These are phyloP conservation scores for Zygosaccharomyces pseudobailii DNA, from an alignment of 1,139 yeast genomes.

Conservation along the genomic window DNA sequence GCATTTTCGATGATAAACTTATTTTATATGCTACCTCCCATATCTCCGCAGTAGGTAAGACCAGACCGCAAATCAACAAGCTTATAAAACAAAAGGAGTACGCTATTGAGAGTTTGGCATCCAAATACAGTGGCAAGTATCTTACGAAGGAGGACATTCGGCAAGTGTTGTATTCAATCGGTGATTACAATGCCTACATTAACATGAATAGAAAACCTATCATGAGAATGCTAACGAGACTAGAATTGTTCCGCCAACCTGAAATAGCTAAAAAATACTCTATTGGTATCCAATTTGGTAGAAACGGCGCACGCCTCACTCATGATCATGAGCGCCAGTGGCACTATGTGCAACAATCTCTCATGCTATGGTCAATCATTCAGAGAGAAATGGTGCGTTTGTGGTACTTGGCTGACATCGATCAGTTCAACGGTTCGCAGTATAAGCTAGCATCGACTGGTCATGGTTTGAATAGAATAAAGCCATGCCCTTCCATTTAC, in stretches of 20 bases:
- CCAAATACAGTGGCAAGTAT: constrained; percentile 35
- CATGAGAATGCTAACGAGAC: constrained; percentile 49
- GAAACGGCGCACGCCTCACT: constrained; percentile 61
- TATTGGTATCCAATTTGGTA: constrained; percentile 60
- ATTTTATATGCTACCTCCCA: constrained; percentile 60
- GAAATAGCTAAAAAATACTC: constrained; percentile 39
- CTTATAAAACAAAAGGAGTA: constrained; percentile 58
- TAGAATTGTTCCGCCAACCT: constrained; percentile 46
- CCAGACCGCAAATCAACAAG: constrained; percentile 47
- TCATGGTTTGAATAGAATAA: constrained; percentile 69
- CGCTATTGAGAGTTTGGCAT: constrained; percentile 54
- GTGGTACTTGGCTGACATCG: constrained; percentile 70
- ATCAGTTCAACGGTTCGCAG: constrained; percentile 47
- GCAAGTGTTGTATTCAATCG: constrained; percentile 64
- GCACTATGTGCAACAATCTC: constrained; percentile 64
- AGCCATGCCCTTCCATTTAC: constrained; percentile 60
- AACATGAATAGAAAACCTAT: constrained; percentile 63
- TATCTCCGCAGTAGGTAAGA: constrained; percentile 52
- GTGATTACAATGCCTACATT: constrained; percentile 69
- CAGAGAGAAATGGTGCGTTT: constrained; percentile 68
- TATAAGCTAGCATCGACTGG: constrained; percentile 67
- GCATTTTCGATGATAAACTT: constrained; percentile 50
- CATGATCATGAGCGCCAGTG: constrained; percentile 67
- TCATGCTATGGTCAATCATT: constrained; percentile 65
- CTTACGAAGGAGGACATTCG: constrained; percentile 53